Evolutionary conservation across 208 protist species (phyloP).

Genomic region (Acanthamoeba triangularis): DNA sequence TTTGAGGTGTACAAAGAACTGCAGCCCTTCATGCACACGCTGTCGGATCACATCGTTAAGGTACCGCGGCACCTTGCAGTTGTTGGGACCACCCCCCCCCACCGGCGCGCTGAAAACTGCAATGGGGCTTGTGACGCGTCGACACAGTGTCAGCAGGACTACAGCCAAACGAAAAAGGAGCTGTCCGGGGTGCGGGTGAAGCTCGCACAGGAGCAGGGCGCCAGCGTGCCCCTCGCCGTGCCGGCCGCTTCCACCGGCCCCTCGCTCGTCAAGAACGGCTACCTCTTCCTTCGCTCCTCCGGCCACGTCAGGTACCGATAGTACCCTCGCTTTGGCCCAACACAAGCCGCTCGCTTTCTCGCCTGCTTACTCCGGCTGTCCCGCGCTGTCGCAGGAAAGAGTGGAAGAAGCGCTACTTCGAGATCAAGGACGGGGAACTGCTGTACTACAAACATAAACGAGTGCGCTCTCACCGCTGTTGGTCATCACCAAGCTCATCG

Average conservation of each 20-base stretch:
- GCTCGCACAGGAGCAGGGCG: not conserved
- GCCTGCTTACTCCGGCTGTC: too few relatives aligned
- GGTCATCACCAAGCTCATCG: too few relatives aligned
- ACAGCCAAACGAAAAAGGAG: not conserved
- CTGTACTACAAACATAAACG: conserved; percentile 8
- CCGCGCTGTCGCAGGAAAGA: not conserved
- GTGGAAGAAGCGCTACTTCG: conserved; percentile 44
- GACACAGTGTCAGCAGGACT: not conserved
- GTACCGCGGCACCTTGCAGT: not conserved
- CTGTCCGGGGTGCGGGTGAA: not conserved
- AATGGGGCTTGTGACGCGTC: not conserved
- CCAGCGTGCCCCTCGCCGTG: not conserved
- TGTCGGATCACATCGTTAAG: conserved; percentile 3
- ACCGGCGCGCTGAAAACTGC: not conserved
- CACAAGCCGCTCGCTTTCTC: not conserved
- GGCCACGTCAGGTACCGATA: not conserved
- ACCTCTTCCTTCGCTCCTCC: conserved; percentile 10
- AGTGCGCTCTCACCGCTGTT: too few relatives aligned
- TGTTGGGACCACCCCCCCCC: too few relatives aligned
- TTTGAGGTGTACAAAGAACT: conserved; percentile 20
- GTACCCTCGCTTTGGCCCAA: too few relatives aligned
- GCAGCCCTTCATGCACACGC: conserved; percentile 32
- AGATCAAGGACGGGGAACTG: conserved; percentile 16
- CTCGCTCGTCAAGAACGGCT: not conserved
- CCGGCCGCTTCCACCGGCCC: not conserved